Evolutionary conservation across 2,329 filamentous ascomycete genomes (phyloP).

Genomic region (Pseudogymnoascus pannorum): DNA sequence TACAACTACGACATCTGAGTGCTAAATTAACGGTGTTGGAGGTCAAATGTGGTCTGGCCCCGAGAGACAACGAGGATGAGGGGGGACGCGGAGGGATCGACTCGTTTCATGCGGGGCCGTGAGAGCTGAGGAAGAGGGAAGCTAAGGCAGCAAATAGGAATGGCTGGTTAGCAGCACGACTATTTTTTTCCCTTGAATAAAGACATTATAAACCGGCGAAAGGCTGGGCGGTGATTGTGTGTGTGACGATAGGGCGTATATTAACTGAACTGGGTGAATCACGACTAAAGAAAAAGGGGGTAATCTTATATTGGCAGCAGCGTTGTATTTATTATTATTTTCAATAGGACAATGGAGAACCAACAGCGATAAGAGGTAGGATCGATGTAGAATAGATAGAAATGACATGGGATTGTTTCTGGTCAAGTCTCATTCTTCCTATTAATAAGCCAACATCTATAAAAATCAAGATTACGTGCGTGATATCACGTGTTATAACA

Average conservation of each 20-base stretch:
- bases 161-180: not conserved
- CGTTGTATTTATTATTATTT: not conserved
- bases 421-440: not conserved
- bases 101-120: not conserved
- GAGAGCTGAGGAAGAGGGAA: not conserved
- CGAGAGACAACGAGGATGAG: not conserved
- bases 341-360: not conserved
- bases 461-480: not conserved
- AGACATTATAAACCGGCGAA: not conserved
- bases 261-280: not conserved
- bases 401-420: not conserved
- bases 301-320: not conserved
- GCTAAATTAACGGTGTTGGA: not conserved
- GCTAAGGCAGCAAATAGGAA: not conserved
- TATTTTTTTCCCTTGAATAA: not conserved
- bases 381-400: not conserved
- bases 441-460: not conserved
- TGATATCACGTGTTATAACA: not conserved
- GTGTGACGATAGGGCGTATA: not conserved
- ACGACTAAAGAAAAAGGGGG: not conserved
- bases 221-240: not conserved
- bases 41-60: not conserved
- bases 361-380: not conserved
- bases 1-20: not conserved
- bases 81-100: not conserved